These are phyloP conservation scores for Macrophomina pseudophaseolina DNA, from an alignment of 2,329 filamentous ascomycete species.

Conservation along the genomic window DNA sequence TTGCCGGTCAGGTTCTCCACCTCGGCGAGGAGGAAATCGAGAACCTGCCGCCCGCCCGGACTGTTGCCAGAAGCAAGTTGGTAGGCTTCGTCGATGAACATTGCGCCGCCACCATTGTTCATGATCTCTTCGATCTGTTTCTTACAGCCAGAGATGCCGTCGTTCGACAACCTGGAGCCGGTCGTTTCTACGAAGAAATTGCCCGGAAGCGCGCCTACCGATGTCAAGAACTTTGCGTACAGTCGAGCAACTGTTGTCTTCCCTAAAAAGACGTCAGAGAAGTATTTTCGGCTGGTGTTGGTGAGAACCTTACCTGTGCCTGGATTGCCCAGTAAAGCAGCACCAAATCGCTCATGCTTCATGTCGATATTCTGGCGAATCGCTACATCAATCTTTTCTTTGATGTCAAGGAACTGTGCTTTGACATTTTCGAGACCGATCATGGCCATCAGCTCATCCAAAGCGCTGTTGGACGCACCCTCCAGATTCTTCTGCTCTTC, in stretches of 20 bases:
- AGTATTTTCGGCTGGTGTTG: neutral
- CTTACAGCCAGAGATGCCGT: conserved; percentile 64
- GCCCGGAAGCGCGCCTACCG: conserved; percentile 67
- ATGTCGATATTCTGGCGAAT: conserved; percentile 63
- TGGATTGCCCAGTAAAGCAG: conserved; percentile 72
- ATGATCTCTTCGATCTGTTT: conserved; percentile 62
- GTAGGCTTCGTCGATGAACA: conserved; percentile 83
- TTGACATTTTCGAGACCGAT: conserved; percentile 75
- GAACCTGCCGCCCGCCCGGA: conserved; percentile 62
- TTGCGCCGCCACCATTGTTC: conserved; percentile 66
- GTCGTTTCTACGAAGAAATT: conserved; percentile 68
- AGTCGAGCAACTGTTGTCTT: conserved; percentile 78
- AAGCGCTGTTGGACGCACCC: conserved; percentile 54
- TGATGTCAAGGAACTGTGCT: conserved; percentile 65
- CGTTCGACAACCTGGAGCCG: conserved; percentile 68
- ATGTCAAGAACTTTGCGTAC: conserved; percentile 69
- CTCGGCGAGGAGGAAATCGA: conserved; percentile 74
- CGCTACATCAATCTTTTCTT: conserved; percentile 65
- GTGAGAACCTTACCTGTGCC: conserved; percentile 64
- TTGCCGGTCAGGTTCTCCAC: conserved; percentile 74
- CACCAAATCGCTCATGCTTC: conserved; percentile 64
- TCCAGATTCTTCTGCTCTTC: conserved; percentile 62
- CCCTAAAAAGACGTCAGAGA: conserved; percentile 39
- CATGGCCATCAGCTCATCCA: conserved; percentile 72
- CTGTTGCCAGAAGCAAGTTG: conserved; percentile 68